These are phyloP conservation scores for Bolboschoenus planiculmis DNA, from an alignment of 176 grass and related monocot species.

Conservation along the genomic window DNA sequence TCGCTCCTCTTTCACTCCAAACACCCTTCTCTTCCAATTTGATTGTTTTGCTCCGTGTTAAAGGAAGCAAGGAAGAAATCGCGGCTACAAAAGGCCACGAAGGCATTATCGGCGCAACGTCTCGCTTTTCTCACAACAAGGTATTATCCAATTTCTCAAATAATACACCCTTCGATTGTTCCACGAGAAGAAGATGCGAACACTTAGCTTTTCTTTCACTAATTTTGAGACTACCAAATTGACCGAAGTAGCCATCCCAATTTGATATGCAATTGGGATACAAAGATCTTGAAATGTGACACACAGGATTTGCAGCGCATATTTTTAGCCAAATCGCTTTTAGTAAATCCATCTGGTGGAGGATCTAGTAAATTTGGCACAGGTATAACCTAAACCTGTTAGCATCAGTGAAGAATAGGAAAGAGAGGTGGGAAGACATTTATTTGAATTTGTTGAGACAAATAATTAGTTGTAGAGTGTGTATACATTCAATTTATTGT, in stretches of 20 bases:
- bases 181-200: neutral
- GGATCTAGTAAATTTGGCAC: neutral
- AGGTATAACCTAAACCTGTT: no score
- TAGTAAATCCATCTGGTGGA: neutral
- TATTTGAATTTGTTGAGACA: no score
- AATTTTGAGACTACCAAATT: neutral
- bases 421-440: no score
- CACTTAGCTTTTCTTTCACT: neutral
- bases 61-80: neutral
- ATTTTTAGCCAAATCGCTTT: neutral
- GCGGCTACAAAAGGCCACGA: neutral
- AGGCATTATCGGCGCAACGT: neutral
- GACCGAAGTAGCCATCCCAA: neutral
- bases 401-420: no score
- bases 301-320: neutral
- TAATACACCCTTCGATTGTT: neutral
- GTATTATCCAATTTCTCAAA: neutral
- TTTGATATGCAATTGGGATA: neutral
- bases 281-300: neutral
- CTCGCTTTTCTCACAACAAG: neutral
- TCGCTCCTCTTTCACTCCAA: neutral
- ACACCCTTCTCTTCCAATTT: neutral
- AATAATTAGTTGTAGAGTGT: no score
- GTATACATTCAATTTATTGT: neutral
- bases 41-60: neutral